These are phyloP conservation scores for Meyerozyma athensensis DNA, from an alignment of 1,139 yeast genomes.

Conservation along the genomic window DNA sequence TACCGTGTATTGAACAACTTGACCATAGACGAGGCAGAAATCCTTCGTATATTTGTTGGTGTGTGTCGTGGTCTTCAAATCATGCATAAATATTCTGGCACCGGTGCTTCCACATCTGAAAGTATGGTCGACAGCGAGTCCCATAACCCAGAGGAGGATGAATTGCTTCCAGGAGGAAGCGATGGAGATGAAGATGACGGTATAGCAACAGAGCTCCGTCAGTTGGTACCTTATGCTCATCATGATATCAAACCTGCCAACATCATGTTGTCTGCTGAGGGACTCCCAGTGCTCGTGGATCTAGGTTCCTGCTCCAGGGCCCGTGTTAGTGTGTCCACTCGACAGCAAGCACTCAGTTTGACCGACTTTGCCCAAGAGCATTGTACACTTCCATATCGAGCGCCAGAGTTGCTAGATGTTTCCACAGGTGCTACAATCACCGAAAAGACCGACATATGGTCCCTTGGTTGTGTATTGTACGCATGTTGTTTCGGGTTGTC, in stretches of 20 bases:
- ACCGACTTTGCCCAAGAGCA: constrained; percentile 84
- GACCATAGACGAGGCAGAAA: constrained; percentile 55
- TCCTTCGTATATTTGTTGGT: constrained; percentile 59
- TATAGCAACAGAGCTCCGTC: constrained; percentile 46
- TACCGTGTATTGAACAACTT: constrained; percentile 52
- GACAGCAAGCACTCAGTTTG: constrained; percentile 69
- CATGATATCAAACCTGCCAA: constrained; percentile 87
- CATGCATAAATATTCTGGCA: constrained; percentile 62
- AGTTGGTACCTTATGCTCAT: constrained; percentile 72
- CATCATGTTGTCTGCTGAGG: constrained; percentile 71
- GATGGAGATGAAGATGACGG: constrained; percentile 27
- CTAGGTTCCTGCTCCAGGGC: constrained; percentile 78
- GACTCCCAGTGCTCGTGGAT: constrained; percentile 76
- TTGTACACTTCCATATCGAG: constrained; percentile 82
- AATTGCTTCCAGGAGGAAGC: constrained; percentile 21
- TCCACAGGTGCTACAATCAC: constrained; percentile 58
- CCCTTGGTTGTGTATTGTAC: constrained; percentile 79
- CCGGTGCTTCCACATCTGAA: constrained; percentile 13
- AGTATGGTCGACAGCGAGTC: constrained; percentile 7
- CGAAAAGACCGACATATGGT: constrained; percentile 85
- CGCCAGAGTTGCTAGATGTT: constrained; percentile 85
- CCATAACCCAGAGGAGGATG: constrained; percentile 19
- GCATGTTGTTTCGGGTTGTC: constrained; percentile 73
- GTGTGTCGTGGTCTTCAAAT: constrained; percentile 69
- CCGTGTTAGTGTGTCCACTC: constrained; percentile 44